Conservation (phyloP, 176 grass and related monocot genomes). For the Triticum timopheevii region DNA sequence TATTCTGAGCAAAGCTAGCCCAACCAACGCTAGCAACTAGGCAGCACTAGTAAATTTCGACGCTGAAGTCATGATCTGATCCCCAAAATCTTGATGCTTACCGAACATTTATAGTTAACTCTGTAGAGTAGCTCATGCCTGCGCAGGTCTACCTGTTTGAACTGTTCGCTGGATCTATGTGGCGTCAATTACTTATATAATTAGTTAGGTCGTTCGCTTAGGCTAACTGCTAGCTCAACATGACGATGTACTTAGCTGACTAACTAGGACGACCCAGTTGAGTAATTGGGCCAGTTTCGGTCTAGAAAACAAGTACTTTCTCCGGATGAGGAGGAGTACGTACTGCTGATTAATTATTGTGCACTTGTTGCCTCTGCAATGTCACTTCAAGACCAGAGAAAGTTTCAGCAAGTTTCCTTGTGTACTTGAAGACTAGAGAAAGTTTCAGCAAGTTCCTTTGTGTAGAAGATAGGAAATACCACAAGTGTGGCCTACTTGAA, state of each 20-base stretch:
- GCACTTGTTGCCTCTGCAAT: not conserved
- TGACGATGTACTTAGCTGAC: not conserved
- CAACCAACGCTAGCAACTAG: not conserved
- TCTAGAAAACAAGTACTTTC: not conserved
- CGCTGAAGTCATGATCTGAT: conserved; percentile 26
- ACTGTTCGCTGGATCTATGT: conserved; percentile 20
- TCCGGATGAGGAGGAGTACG: not conserved
- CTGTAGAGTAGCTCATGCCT: conserved; percentile 13
- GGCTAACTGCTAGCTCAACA: conserved; percentile 2
- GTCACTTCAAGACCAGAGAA: not conserved
- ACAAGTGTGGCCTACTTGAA: not conserved
- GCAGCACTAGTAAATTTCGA: conserved; percentile 1
- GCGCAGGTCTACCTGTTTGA: conserved; percentile 26
- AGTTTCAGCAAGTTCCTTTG: not conserved
- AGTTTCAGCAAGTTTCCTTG: not conserved
- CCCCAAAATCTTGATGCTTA: conserved; percentile 24
- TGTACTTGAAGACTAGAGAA: not conserved
- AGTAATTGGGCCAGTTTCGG: not conserved
- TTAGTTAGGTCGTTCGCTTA: not conserved
- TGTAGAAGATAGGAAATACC: not conserved
- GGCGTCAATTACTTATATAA: not conserved
- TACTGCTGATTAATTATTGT: not conserved
- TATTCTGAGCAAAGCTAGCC: not conserved
- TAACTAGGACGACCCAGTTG: not conserved
- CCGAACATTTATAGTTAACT: conserved; percentile 28